Evolutionary conservation across 176 grass and related monocot genomes (phyloP), one percentile per base, ranked within the genome.

Genomic region (Oryza punctata): DNA sequence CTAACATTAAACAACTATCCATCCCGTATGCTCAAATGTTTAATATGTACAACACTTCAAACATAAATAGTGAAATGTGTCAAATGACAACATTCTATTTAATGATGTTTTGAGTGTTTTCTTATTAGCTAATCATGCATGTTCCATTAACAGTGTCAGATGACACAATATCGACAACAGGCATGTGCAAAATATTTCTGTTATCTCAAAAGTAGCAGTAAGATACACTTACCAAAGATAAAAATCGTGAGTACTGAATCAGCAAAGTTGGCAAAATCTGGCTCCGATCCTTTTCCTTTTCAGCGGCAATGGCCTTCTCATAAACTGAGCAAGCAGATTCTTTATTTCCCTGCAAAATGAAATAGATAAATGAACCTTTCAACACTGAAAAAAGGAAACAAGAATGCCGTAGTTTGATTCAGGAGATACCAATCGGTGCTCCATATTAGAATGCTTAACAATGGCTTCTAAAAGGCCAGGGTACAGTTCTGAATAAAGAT

Each of bases 391-490:
- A 67, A 61, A 12, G 1, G 16, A 47, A 84, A 79, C 4, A 67
- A 10, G 2, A 19, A 0, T 4, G n/a, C 9, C 0, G 12, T 30
- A 43, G 4, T 21, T 64, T 65, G 29, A 69, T 65, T 44, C 29
- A 37, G 41, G 23, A 60, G 12, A 65, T 99, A 96, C 96, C 91
- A 90, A 65, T 30, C 96, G 89, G 57, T 92, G 84, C 63, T 99
- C 93, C 96, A 99, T 94, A 87, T 99, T 94, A 71, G 96, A 88
- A 92, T 94, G 87, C 71, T 92, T 99, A 26, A 99, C 93, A 81
- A 96, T 87, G 76, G 96, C 91, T 88, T 99, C 96, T 35, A 99
- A 81, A 78, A 96, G 81, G 65, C 96, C 87, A 81, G 96, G 93
- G 18, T 81, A 99, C 82, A 94, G 25, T 85, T 92, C 87, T 44